Conservation (phyloP, 2,329 filamentous ascomycete species). For the Cadophora malorum region DNA sequence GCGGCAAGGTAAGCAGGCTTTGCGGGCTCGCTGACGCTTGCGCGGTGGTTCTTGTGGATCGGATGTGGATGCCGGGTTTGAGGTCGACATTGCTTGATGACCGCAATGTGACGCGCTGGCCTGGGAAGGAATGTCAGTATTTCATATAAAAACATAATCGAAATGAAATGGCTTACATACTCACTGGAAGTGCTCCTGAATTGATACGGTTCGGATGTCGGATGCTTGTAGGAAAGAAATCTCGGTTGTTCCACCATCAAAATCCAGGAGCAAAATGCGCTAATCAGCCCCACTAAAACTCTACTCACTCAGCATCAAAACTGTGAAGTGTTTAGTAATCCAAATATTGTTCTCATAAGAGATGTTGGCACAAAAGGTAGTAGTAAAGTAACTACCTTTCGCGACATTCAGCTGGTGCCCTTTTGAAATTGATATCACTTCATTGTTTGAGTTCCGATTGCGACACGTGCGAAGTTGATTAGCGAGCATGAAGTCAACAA, state of each 20-base stretch:
- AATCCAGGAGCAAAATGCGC: neutral
- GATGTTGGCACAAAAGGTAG: too few species aligned
- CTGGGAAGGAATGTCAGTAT: neutral
- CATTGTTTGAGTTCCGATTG: too few species aligned
- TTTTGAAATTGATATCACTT: too few species aligned
- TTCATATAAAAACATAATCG: neutral
- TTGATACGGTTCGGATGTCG: neutral
- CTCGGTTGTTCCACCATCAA: constrained; percentile 12
- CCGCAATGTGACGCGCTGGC: neutral
- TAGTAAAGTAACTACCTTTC: too few species aligned
- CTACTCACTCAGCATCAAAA: neutral
- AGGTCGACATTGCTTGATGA: constrained; percentile 18
- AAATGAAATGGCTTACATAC: neutral
- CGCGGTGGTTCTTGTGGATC: constrained; percentile 25
- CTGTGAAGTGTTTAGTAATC: neutral
- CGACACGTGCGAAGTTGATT: neutral
- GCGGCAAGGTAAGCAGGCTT: constrained; percentile 39
- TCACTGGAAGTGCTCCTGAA: neutral
- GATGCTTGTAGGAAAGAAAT: constrained; percentile 10
- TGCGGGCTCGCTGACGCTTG: constrained; percentile 36
- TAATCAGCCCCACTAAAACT: constrained; percentile 7
- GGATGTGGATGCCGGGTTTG: constrained; percentile 30
- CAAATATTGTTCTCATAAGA: too few species aligned
- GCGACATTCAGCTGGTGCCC: too few species aligned
- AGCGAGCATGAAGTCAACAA: constrained; percentile 1